phyloP scores from a whole-genome alignment of 2,329 filamentous ascomycete genomes.

The Scedosporium dehoogii region DNA sequence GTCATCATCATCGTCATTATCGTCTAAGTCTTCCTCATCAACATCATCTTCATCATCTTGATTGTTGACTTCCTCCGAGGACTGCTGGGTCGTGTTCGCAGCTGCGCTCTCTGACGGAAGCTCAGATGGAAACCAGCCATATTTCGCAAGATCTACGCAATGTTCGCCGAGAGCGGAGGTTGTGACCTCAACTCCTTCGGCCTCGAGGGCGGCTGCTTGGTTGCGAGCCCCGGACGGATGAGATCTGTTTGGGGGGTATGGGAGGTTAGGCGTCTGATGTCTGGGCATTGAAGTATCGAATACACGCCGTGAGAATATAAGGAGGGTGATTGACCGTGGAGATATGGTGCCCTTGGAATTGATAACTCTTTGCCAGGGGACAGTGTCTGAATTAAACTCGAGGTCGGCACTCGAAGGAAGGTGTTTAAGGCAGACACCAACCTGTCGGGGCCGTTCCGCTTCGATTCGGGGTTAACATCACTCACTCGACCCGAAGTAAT shows the following conservation, averaged over 20 bases:
- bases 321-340: slow-evolving; percentile 47
- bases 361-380: slow-evolving; percentile 92
- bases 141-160: slow-evolving; percentile 38
- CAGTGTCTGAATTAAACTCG: slow-evolving; percentile 63
- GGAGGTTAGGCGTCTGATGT: background rate
- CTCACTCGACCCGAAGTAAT: no score
- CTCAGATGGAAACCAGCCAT: slow-evolving; percentile 44
- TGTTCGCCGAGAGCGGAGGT: slow-evolving; percentile 39
- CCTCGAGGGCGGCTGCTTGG: slow-evolving; percentile 39
- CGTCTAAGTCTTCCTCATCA: no score
- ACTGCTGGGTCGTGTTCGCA: slow-evolving; percentile 7
- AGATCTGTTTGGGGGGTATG: background rate
- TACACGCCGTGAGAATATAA: background rate
- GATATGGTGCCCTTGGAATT: slow-evolving; percentile 82
- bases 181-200: slow-evolving; percentile 43
- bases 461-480: background rate
- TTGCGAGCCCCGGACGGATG: slow-evolving; percentile 27
- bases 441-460: slow-evolving; percentile 71
- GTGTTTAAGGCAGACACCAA: slow-evolving; percentile 84
- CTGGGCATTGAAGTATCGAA: background rate
- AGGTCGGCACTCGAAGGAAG: slow-evolving; percentile 46
- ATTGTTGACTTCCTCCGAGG: no score
- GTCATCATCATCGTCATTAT: no score
- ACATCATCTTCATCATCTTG: no score
- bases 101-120: slow-evolving; percentile 35